These are phyloP conservation scores for Cystobasidium ongulense DNA, from an alignment of 768 basidiomycete species.

Conservation along the genomic window DNA sequence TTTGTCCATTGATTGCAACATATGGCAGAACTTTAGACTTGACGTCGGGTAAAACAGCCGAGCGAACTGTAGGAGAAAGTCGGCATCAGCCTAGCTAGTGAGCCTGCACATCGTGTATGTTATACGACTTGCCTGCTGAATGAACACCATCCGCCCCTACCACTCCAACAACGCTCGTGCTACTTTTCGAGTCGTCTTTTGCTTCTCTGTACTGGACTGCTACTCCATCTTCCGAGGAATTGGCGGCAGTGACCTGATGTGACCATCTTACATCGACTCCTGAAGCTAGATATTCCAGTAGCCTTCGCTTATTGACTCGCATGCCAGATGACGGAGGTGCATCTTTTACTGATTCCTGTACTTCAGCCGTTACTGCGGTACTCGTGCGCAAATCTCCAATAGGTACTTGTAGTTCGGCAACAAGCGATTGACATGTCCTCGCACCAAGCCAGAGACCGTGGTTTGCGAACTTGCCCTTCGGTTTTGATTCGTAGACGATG, in stretches of 20 bases:
- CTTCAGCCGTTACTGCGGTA: not conserved
- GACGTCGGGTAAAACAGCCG: not conserved
- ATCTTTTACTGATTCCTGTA: not conserved
- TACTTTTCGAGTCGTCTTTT: not conserved
- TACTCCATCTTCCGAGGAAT: not conserved
- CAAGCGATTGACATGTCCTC: not conserved
- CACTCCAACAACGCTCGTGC: not conserved
- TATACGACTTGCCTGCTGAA: slow-evolving; percentile 1
- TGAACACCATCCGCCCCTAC: slow-evolving; percentile 25
- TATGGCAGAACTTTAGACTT: slow-evolving; percentile 13
- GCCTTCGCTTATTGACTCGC: slow-evolving; percentile 9
- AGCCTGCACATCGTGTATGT: not conserved
- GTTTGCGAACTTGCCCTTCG: not conserved
- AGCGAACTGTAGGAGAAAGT: not conserved
- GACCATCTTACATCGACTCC: slow-evolving; percentile 3
- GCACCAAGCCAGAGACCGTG: slow-evolving; percentile 10
- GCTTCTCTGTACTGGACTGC: not conserved
- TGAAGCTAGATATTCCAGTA: not conserved
- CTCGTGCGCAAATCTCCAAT: not conserved
- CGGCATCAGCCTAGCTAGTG: not conserved
- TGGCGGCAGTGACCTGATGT: not conserved
- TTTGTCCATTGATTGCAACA: slow-evolving; percentile 19
- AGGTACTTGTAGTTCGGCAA: not conserved
- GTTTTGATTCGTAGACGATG: slow-evolving; percentile 6
- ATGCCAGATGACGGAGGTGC: not conserved